Evolutionary conservation across 2,329 filamentous ascomycete species (phyloP).

Genomic region (Fusarium coffeatum): DNA sequence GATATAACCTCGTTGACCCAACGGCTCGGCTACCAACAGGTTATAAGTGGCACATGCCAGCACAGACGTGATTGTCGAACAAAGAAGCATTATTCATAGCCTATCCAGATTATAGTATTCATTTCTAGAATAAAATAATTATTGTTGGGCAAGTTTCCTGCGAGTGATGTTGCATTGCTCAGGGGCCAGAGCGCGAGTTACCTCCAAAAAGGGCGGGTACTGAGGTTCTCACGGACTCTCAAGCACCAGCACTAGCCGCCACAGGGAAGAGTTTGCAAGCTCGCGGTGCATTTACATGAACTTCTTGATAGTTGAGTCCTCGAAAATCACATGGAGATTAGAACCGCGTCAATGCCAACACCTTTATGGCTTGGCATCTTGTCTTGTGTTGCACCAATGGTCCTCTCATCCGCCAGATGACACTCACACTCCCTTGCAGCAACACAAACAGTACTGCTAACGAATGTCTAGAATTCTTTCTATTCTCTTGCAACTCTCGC

Average conservation of each 20-base stretch:
- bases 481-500: background rate
- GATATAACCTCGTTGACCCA: constrained; percentile 5
- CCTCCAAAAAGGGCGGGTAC: constrained; percentile 22
- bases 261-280: background rate
- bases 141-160: background rate
- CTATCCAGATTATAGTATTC: too few species aligned
- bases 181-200: constrained; percentile 27
- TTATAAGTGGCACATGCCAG: constrained; percentile 2
- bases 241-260: constrained; percentile 7
- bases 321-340: background rate
- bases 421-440: constrained; percentile 24
- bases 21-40: constrained; percentile 12
- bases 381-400: background rate
- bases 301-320: background rate
- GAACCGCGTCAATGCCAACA: background rate
- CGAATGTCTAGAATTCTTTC: background rate
- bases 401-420: background rate
- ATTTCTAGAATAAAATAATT: background rate
- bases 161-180: constrained; percentile 16
- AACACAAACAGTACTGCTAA: background rate
- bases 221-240: constrained; percentile 26
- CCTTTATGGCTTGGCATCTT: background rate
- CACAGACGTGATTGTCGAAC: constrained; percentile 6
- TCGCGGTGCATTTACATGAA: background rate
- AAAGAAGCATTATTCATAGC: background rate